phyloP scores from a whole-genome alignment of 1,139 yeast species.

The Blastobotrys petasosporus region DNA sequence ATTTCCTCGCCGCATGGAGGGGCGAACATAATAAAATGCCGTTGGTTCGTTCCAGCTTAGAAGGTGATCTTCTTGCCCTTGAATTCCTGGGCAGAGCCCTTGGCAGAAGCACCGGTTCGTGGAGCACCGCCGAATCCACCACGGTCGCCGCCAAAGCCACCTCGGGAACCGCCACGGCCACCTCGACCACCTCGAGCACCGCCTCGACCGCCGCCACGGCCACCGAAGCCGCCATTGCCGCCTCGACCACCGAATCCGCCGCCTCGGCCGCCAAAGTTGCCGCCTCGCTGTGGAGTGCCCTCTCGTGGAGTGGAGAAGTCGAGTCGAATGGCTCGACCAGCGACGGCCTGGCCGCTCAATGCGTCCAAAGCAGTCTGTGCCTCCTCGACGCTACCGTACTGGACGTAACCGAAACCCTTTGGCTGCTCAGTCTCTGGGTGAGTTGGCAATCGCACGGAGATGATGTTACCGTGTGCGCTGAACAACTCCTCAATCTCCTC shows the following conservation, averaged over 20 bases:
- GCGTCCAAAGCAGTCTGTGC: slow-evolving; percentile 87
- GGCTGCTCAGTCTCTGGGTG: slow-evolving; percentile 98
- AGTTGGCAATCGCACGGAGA: slow-evolving; percentile 92
- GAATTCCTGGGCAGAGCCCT: slow-evolving; percentile 28
- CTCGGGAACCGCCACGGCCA: slow-evolving; percentile 29
- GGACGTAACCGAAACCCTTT: slow-evolving; percentile 98
- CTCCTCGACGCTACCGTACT: slow-evolving; percentile 77
- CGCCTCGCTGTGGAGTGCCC: slow-evolving; percentile 39
- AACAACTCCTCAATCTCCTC: slow-evolving; percentile 69
- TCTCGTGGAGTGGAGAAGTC: slow-evolving; percentile 93
- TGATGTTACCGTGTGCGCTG: slow-evolving; percentile 69
- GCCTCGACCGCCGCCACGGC: slow-evolving; percentile 30
- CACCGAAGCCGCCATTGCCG: slow-evolving; percentile 30
- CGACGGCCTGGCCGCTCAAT: slow-evolving; percentile 81
- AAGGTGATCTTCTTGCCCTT: slow-evolving; percentile 37
- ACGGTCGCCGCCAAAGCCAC: slow-evolving; percentile 18
- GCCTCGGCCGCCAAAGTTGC: slow-evolving; percentile 38
- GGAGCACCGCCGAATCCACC: slow-evolving; percentile 26
- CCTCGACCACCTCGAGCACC: slow-evolving; percentile 28
- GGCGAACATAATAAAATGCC: slow-evolving; percentile 1
- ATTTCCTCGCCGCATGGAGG: not conserved
- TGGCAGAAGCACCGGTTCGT: slow-evolving; percentile 28
- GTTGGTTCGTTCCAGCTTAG: too few relatives aligned
- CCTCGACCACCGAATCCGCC: slow-evolving; percentile 43
- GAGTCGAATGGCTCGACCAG: slow-evolving; percentile 90